Base-by-base conservation (phyloP, 768 basidiomycete species). In the Lentinula guzmanii region DNA sequence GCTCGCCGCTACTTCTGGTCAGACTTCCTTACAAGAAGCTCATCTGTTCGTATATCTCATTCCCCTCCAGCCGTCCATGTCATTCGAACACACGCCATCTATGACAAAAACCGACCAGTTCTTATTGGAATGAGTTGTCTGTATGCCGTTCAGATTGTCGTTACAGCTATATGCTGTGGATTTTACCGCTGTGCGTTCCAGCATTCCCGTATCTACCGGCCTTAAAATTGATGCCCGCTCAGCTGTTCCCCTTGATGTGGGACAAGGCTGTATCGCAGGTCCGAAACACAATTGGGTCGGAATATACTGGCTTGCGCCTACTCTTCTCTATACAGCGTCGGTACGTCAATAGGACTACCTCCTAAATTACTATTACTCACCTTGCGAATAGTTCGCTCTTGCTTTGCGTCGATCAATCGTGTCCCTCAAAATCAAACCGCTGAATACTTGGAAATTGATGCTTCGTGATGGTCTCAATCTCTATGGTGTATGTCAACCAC, bases 381-480 rank as follows among this genome's bases (percentile, higher is more conserved):
- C 39, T 59, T 58, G 15, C 52, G 7, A 11, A 37, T 65, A 86
- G 85, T 81, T 88, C 68, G 77, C 66, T 41, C 81, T 90, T 31
- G 87, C 89, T 2, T 70, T 89, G 53, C 71, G 69, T 51, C 85
- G 86, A 55, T 89, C 87, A 24, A 65, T 86, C 64, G 70, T 75
- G 54, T 88, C 87, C 2, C 82, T 86, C 64, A 62, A 79, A 60
- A 68, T 75, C 34, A 91, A 88, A 67, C 81, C 75, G 1, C 72
- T 91, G 59, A 79, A 77, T 59, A 77, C 80, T 34, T 93, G 91
- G 91, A 91, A 92, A 69, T 79, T 93, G 66, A 93, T 93, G 90
- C 88, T 93, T 63, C 90, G 92, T 63, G 91, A 93, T 70, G 89
- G 90, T 15, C 83, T 93, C 65, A 93, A 93, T 74, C 84, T 93